Base-by-base conservation (phyloP, 352 stramenopile genomes). In the Globisporangium acanthophoron region DNA sequence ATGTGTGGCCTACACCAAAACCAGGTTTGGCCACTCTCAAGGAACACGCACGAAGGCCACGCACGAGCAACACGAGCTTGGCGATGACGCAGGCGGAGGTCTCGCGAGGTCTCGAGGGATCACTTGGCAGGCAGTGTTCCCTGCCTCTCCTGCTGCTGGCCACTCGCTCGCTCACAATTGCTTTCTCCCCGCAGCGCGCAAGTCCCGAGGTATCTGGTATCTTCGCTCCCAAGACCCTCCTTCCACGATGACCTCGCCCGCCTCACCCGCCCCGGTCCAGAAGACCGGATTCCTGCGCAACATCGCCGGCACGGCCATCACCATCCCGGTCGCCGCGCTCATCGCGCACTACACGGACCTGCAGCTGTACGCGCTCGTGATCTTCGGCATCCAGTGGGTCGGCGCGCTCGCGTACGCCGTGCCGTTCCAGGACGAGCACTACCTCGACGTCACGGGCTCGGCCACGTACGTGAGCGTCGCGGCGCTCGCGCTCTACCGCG, bases 391-490 rank as follows among this genome's bases (percentile, higher is more conserved):
- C 49, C 78, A 87, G 58, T 89, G 79, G 79, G 56, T 81, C 50
- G 73, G 76, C 18, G 74, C 74, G 20, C 49, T 83, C 49, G 59
- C 79, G 35, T 81, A 87, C 61, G 76, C 76, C 27, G 65, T 89
- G 52, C 79, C 79, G 35, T 73, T 76, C 39, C 61, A 90, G 50
- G 80, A 81, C 46, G 84, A 93, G 62, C 80, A 69, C 20, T 90
- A 84, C 58, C 86, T 89, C 62, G 82, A 94, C 59, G 61, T 92
- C 52, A 90, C 78, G 39, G 84, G 84, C 62, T 78, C 84, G 45
- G 39, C 68, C 31, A 94, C 84, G 33, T 89, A 82, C 63, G 74
- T 76, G 24, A 62, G 56, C 4, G 70, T 92, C 20, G 78, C 69
- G 9, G 35, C 75, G 46, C 65, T 84, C 24, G 72, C 69, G 29